A percentile compares a stretch with the other conserved stretches of the same genome.
Evolutionary conservation across 768 basidiomycete genomes (phyloP).

Genomic region (Pleurotus djamor): DNA sequence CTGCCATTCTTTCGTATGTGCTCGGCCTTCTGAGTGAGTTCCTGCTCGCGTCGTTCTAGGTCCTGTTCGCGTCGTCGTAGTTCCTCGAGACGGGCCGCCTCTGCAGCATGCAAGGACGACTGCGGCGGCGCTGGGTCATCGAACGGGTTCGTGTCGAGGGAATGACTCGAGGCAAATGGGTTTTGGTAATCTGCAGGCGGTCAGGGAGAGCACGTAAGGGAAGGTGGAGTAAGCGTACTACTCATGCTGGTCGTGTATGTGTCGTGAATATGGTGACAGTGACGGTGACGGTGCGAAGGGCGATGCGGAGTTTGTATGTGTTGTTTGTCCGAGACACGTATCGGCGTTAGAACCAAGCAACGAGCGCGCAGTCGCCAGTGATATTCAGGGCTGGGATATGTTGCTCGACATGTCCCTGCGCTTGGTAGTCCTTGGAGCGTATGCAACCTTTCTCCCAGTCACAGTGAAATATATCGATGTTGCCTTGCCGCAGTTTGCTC

Average conservation of each 20-base stretch:
- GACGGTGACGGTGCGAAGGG: background rate
- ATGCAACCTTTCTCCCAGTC: too few species aligned
- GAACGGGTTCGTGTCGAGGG: constrained; percentile 87
- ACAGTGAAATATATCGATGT: too few species aligned
- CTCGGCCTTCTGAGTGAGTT: constrained; percentile 67
- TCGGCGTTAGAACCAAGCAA: background rate
- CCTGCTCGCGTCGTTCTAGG: constrained; percentile 74
- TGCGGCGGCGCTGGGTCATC: constrained; percentile 69
- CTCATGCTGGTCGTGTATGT: constrained; percentile 1
- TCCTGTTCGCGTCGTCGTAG: constrained; percentile 79
- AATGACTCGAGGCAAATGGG: constrained; percentile 82
- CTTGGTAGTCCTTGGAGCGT: too few species aligned
- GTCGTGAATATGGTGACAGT: background rate
- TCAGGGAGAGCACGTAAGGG: background rate
- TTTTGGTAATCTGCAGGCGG: constrained; percentile 52
- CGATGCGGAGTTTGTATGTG: background rate
- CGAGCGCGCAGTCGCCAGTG: background rate
- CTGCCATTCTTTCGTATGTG: constrained; percentile 71
- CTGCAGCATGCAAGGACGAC: constrained; percentile 23
- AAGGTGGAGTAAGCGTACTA: constrained; percentile 7
- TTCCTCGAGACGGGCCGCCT: constrained; percentile 54
- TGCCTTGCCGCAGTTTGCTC: too few species aligned
- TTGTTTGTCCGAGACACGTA: constrained; percentile 1
- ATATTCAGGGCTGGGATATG: background rate
- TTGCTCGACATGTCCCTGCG: too few species aligned